phyloP scores from a whole-genome alignment of 2,329 filamentous ascomycete species.

The Aspergillus nomiae region DNA sequence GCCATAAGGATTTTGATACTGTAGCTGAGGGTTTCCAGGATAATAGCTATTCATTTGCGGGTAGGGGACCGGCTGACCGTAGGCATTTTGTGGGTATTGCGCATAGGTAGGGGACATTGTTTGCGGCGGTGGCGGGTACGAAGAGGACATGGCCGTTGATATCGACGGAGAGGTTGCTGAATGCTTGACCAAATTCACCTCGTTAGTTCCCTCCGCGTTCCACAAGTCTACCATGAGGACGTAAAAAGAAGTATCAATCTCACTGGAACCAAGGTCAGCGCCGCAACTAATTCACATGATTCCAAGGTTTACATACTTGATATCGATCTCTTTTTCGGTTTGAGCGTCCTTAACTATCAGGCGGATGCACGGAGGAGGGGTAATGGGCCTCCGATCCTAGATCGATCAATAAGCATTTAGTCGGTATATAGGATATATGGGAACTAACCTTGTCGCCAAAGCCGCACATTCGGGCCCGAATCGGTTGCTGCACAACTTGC shows the following conservation, averaged over 20 bases:
- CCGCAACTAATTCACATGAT: background rate
- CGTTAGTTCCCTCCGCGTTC: conserved; percentile 60
- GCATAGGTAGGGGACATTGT: conserved; percentile 39
- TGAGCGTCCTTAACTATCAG: conserved; percentile 74
- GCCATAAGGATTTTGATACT: conserved; percentile 39
- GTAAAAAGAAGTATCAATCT: conserved; percentile 69
- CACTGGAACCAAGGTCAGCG: conserved; percentile 50
- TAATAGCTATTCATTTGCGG: conserved; percentile 42
- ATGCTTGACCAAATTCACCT: conserved; percentile 70
- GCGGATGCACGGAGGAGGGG: conserved; percentile 87
- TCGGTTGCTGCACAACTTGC: conserved; percentile 84
- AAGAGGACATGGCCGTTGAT: conserved; percentile 75
- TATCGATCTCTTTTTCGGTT: conserved; percentile 79
- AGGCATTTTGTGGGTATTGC: conserved; percentile 41
- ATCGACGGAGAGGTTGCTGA: conserved; percentile 73
- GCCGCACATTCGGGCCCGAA: conserved; percentile 94
- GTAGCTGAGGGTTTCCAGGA: conserved; percentile 32
- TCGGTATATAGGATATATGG: conserved; percentile 8
- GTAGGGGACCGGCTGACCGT: conserved; percentile 43
- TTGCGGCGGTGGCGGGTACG: conserved; percentile 62
- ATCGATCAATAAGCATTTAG: conserved; percentile 1
- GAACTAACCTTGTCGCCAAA: conserved; percentile 88
- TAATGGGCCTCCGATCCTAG: conserved; percentile 91
- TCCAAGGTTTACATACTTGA: conserved; percentile 62
- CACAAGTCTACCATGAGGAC: conserved; percentile 71